Base-by-base conservation (phyloP, 2,329 filamentous ascomycete species). In the Aspergillus luchuensis region DNA sequence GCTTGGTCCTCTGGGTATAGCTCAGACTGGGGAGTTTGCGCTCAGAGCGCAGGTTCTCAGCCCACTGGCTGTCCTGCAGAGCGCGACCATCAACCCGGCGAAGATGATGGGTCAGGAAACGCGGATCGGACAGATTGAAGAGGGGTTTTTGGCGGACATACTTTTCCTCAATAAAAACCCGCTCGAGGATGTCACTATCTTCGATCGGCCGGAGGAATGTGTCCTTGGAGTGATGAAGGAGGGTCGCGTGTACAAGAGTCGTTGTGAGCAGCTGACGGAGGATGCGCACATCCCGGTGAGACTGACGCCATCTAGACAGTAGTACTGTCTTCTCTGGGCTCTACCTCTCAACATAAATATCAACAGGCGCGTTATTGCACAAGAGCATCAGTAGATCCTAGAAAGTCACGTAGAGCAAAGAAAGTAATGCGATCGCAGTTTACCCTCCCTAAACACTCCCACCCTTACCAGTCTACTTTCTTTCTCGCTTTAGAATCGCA, bases 221-320 rank as follows among this genome's bases (percentile, higher is more conserved):
- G 59, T 86, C 7, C 64, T 85, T 47, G 80, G 76, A 2, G 82
- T 86, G 0, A 75, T 87, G 19, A 86, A 87, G 67, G 84, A 84
- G 39, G 84, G 85, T 1, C 73, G 81, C n/a, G 76, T 86, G 28
- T 51, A 36, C 8, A 51, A 51, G 2, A 51, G 57, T 5, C 51
- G 51, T 1, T 59, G 57, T 45, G 25, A 50, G 10, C 23, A 23
- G 6, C 33, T 59, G n/a, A 50, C 10, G 28, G 57, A 59, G 23
- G 57, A 59, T 49, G 57, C 39, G 3, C 28, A 59, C 1, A 49
- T 56, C 5, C 57, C 57, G 8, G 51, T 59, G 8, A 21, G 56
- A 5, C 11, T 58, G 19, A 50, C 19, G 11, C 25, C 17, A 19
- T 30, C 33, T 2, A 28, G 2, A 19, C 13, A 21, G 28, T 19